phyloP scores from a whole-genome alignment of 768 basidiomycete species.

The Stropharia rugosoannulata region DNA sequence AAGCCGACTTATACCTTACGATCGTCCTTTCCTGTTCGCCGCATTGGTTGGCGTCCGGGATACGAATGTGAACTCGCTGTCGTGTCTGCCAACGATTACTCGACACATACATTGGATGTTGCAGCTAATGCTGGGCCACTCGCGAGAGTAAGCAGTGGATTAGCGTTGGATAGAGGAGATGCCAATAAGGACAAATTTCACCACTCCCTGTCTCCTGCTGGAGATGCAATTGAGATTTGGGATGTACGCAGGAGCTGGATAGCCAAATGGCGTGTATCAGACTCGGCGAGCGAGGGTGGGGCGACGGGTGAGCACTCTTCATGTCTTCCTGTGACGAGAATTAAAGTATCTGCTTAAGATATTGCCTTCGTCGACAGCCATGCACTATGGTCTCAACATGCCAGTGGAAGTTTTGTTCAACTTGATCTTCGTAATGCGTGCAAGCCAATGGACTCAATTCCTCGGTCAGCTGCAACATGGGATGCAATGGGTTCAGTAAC shows the following conservation, averaged over 20 bases:
- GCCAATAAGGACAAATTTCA: neutral
- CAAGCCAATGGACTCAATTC: conserved; percentile 66
- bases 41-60: conserved; percentile 73
- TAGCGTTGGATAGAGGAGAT: conserved; percentile 21
- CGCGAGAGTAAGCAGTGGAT: conserved; percentile 27
- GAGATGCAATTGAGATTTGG: conserved; percentile 82
- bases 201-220: conserved; percentile 14
- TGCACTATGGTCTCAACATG: conserved; percentile 70
- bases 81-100: conserved; percentile 61
- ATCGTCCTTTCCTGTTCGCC: conserved; percentile 72
- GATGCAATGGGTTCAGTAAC: conserved; percentile 60
- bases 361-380: conserved; percentile 69
- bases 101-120: conserved; percentile 26
- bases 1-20: conserved; percentile 72
- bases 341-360: conserved; percentile 41
- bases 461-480: conserved; percentile 67
- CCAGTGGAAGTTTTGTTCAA: conserved; percentile 77
- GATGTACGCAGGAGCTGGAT: conserved; percentile 80
- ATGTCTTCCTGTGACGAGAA: neutral
- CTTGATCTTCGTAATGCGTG: conserved; percentile 67
- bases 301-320: conserved; percentile 57
- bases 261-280: conserved; percentile 77
- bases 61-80: conserved; percentile 77
- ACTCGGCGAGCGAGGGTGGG: conserved; percentile 66
- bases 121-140: conserved; percentile 16